A percentile compares a stretch with the other conserved stretches of the same genome.
Conservation (phyloP, 176 grass and related monocot species). For the Eremochloa ophiuroides region DNA sequence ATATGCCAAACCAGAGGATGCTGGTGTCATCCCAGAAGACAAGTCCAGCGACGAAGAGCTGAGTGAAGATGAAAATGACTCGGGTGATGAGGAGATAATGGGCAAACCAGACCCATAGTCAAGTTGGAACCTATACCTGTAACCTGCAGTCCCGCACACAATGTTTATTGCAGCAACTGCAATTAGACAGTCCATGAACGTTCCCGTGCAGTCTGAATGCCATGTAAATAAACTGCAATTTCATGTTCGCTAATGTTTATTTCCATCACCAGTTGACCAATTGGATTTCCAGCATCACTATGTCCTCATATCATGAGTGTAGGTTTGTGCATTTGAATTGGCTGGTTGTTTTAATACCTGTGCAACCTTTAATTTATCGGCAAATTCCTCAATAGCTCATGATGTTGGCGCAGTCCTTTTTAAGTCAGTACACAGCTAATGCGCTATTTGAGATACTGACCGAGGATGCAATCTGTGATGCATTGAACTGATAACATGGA, state of each 20-base stretch:
- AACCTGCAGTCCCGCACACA: background rate
- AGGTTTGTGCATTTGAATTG: background rate
- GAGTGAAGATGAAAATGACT: conserved; percentile 69
- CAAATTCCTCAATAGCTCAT: background rate
- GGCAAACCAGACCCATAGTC: conserved; percentile 62
- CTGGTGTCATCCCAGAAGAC: conserved; percentile 48
- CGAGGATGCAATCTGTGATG: background rate
- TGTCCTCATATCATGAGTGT: background rate
- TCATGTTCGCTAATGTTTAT: conserved; percentile 21
- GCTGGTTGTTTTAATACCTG: background rate
- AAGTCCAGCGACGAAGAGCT: conserved; percentile 70
- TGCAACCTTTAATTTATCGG: background rate
- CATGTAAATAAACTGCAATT: conserved; percentile 44
- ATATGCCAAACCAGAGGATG: conserved; percentile 74
- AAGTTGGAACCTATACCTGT: background rate
- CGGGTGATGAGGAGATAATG: conserved; percentile 54
- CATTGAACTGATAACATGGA: background rate
- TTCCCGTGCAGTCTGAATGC: conserved; percentile 17
- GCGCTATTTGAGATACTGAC: background rate
- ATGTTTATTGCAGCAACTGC: conserved; percentile 42
- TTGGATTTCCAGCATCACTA: background rate
- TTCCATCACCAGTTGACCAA: background rate
- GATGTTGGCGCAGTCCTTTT: background rate
- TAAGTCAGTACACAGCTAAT: background rate
- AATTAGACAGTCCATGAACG: conserved; percentile 17